Conservation (phyloP, 192 early-diverging fungal genomes). For the Entomortierella lignicola region DNA sequence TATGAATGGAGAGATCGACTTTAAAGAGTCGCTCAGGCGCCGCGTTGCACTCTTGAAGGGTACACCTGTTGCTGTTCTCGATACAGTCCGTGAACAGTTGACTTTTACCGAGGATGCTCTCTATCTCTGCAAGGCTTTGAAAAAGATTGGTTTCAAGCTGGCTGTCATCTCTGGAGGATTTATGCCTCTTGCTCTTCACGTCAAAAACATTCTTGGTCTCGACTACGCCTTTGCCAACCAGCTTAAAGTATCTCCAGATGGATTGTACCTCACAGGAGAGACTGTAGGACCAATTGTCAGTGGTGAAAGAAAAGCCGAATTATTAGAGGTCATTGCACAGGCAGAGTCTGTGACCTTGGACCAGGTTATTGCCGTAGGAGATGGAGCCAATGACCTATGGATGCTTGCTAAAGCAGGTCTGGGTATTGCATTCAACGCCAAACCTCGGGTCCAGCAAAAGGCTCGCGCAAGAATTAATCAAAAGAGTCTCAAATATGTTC, state of each 20-base stretch:
- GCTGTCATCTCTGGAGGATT: constrained; percentile 98
- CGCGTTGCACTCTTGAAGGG: constrained; percentile 91
- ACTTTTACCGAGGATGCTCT: constrained; percentile 92
- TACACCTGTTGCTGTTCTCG: constrained; percentile 83
- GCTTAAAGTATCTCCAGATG: constrained; percentile 88
- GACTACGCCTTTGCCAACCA: constrained; percentile 99
- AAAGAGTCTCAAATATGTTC: constrained; percentile 88
- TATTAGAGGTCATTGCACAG: constrained; percentile 96
- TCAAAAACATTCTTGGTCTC: constrained; percentile 88
- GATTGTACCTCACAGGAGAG: constrained; percentile 84
- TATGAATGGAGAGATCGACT: constrained; percentile 99
- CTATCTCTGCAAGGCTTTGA: constrained; percentile 90
- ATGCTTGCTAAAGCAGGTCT: constrained; percentile 95
- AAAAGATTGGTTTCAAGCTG: constrained; percentile 92
- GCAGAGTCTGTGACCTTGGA: constrained; percentile 86
- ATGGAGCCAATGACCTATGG: constrained; percentile 97
- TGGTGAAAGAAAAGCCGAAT: constrained; percentile 92
- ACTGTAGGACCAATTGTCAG: constrained; percentile 92
- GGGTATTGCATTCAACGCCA: constrained; percentile 98
- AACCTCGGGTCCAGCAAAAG: constrained; percentile 95
- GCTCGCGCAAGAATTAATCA: constrained; percentile 93
- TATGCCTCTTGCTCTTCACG: constrained; percentile 91
- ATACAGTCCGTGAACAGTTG: constrained; percentile 79
- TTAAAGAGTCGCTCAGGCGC: constrained; percentile 90
- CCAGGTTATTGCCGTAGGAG: constrained; percentile 97